Evolutionary conservation across 306 rosid genomes (phyloP).

Genomic region (Oxytropis ochrocephala): DNA sequence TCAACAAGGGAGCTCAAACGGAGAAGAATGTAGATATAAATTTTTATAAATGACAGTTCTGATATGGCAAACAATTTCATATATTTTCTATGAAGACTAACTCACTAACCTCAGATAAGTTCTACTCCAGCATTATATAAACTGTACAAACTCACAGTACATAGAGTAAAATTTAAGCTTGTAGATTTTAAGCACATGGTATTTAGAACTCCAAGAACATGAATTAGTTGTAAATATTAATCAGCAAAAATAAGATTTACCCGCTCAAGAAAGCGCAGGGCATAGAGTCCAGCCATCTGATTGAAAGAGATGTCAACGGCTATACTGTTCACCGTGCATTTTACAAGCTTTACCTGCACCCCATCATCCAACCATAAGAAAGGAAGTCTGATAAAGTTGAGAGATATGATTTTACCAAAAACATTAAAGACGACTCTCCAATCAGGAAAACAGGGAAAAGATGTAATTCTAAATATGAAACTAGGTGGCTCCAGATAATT

Average conservation of each 20-base stretch:
- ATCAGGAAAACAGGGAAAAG: background rate
- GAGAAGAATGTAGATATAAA: background rate
- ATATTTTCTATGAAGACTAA: background rate
- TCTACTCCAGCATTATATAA: background rate
- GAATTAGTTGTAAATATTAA: background rate
- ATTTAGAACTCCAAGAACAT: slow-evolving; percentile 8
- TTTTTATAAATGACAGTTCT: slow-evolving; percentile 3
- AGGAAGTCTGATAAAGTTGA: background rate
- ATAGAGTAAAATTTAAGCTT: background rate
- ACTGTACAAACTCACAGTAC: background rate
- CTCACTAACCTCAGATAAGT: background rate
- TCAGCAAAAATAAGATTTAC: slow-evolving; percentile 22
- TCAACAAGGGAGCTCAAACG: background rate
- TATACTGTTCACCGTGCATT: slow-evolving; percentile 47
- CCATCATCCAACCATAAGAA: slow-evolving; percentile 22
- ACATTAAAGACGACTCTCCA: background rate
- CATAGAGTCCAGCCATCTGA: slow-evolving; percentile 55
- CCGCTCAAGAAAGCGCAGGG: slow-evolving; percentile 61
- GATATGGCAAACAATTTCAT: slow-evolving; percentile 2
- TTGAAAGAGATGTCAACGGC: slow-evolving; percentile 69
- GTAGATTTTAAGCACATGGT: background rate
- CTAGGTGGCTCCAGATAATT: background rate
- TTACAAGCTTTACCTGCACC: slow-evolving; percentile 59
- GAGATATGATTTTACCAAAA: background rate
- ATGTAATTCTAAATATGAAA: background rate